Percentiles rank a stretch among this genome's conserved stretches.
Evolutionary conservation across 1,284 basidiomycete species (phyloP).

Genomic region (Gastroboletus turbinatus): DNA sequence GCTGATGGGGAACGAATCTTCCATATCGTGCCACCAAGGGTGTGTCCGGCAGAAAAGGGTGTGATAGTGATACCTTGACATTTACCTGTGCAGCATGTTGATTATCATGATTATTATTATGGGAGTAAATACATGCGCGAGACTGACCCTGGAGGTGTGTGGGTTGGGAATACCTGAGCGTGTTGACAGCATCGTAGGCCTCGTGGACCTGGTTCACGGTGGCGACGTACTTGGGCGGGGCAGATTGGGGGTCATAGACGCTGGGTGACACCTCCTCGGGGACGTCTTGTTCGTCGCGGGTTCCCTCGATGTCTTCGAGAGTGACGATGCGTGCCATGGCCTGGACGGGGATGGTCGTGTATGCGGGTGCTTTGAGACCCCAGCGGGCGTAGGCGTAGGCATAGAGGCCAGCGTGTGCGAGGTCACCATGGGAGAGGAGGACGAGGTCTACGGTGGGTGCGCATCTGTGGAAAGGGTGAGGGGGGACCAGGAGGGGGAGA

Average conservation of each 20-base stretch:
- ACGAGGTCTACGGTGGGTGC: slow-evolving; percentile 83
- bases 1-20: slow-evolving; percentile 96
- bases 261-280: slow-evolving; percentile 39
- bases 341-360: slow-evolving; percentile 93
- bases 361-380: slow-evolving; percentile 90
- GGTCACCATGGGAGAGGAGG: slow-evolving; percentile 90
- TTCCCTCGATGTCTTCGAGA: slow-evolving; percentile 78
- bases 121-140: slow-evolving; percentile 6
- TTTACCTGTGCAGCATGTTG: slow-evolving; percentile 55
- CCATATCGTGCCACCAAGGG: slow-evolving; percentile 97
- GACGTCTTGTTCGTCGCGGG: slow-evolving; percentile 76
- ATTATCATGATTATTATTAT: slow-evolving; percentile 2
- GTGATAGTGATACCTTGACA: slow-evolving; percentile 92
- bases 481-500: not conserved
- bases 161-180: slow-evolving; percentile 93
- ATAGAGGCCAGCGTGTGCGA: slow-evolving; percentile 87
- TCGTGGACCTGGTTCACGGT: slow-evolving; percentile 88
- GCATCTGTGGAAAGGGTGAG: slow-evolving; percentile 43
- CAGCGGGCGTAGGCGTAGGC: slow-evolving; percentile 88
- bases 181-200: slow-evolving; percentile 90
- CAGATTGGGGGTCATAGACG: slow-evolving; percentile 21
- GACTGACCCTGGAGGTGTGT: slow-evolving; percentile 87
- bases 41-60: slow-evolving; percentile 95
- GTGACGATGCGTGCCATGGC: slow-evolving; percentile 93
- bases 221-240: slow-evolving; percentile 62